Base-by-base conservation (phyloP, 495 filamentous ascomycete genomes). In the Durotheca rogersii region DNA sequence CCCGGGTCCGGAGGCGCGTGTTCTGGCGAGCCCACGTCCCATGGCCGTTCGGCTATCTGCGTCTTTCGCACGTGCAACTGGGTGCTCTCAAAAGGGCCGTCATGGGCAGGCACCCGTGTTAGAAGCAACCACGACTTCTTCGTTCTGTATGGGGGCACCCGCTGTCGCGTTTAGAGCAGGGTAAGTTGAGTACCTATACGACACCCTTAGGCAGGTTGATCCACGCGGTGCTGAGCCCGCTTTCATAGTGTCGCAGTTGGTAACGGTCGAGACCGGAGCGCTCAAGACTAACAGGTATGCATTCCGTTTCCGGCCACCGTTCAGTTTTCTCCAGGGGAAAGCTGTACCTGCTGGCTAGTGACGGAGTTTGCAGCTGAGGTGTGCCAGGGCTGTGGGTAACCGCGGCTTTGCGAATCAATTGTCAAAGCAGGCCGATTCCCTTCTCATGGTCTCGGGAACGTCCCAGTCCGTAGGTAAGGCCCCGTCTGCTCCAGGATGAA, bases 1-100 rank as follows among this genome's bases (percentile, higher is more conserved):
- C 37, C 53, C 50, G 56, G 56, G 48, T 59, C 56, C 50, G 56
- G 56, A n/a, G 56, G 56, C 53, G 46, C 56, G 54, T 44, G 25
- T 36, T 11, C 30, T 41, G 9, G 45, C 54, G 33, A 37, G 36
- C 33, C n/a, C 45, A 29, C 56, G 40, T 41, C 25, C 41, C 21
- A 31, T 27, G 39, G 34, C 34, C 29, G 7, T 38, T 59, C 56
- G 56, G 56, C 46, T 59, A 54, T 50, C 46, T 50, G 37, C 56
- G 42, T 39, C 36, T 23, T 32, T 38, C 37, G 29, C 46, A 59
- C 40, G 50, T 54, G 50, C 44, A 51, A 59, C 46, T 36, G 19
- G 30, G 34, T 27, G 19, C 36, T 53, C 48, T 48, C 45, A 49
- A 52, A 58, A 49, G 33, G 36, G 45, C 39, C 27, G 21, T 36